Percentiles rank a stretch among this genome's conserved stretches.
Conservation (phyloP, 345 rosid genomes). For the Melastoma malabathricum region DNA sequence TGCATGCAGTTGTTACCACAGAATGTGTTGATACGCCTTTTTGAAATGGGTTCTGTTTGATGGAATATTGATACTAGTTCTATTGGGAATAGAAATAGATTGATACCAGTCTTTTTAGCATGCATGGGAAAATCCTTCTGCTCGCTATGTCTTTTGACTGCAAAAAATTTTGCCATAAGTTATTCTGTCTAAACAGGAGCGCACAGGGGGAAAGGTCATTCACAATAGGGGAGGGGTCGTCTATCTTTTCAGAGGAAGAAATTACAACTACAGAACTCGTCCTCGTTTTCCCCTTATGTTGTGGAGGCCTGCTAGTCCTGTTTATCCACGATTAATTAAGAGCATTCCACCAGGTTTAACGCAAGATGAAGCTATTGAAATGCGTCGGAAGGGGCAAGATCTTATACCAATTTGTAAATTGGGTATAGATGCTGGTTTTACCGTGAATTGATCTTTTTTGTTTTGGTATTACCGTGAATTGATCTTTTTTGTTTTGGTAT, state of each 20-base stretch:
- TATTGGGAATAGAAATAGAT: too few species aligned
- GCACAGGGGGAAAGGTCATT: constrained; percentile 82
- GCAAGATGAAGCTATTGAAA: constrained; percentile 43
- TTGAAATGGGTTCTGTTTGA: too few species aligned
- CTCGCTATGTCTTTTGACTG: too few species aligned
- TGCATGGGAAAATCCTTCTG: too few species aligned
- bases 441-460: background rate
- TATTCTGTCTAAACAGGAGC: constrained; percentile 40
- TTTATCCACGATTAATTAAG: constrained; percentile 66
- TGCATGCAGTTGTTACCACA: too few species aligned
- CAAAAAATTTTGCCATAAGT: too few species aligned
- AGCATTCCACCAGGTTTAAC: constrained; percentile 65
- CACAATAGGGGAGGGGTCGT: constrained; percentile 62
- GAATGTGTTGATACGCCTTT: too few species aligned
- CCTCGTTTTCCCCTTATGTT: constrained; percentile 86
- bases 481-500: background rate
- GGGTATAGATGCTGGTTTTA: constrained; percentile 26
- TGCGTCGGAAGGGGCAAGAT: constrained; percentile 74
- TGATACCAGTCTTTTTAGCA: too few species aligned
- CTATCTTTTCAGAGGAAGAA: constrained; percentile 82
- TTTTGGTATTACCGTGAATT: background rate
- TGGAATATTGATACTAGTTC: too few species aligned
- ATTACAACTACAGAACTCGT: constrained; percentile 67
- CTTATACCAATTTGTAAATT: constrained; percentile 69
- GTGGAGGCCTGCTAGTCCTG: constrained; percentile 78